Conservation (phyloP, 108 stramenopile genomes). For the Stephanodiscus triporus region DNA sequence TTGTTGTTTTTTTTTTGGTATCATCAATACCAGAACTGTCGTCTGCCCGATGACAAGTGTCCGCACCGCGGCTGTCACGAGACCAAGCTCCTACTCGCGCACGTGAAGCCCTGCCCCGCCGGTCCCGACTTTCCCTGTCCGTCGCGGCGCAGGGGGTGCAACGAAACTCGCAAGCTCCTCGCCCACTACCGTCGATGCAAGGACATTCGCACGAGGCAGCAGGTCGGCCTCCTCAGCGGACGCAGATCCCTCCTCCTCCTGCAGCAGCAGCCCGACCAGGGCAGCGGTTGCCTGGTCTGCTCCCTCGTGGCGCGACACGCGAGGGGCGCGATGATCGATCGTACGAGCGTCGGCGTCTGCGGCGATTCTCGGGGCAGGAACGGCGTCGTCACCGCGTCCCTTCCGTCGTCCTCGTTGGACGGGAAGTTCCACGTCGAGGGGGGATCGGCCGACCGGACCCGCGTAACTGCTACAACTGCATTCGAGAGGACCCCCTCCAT, state of each 20-base stretch:
- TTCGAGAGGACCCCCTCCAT: constrained; percentile 11
- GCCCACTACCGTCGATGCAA: constrained; percentile 80
- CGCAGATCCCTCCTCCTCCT: not conserved
- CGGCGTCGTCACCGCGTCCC: not conserved
- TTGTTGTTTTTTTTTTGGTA: constrained; percentile 6
- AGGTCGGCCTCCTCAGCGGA: constrained; percentile 15
- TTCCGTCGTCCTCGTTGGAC: not conserved
- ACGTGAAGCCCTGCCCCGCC: constrained; percentile 68
- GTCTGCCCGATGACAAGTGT: constrained; percentile 53
- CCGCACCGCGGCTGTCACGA: constrained; percentile 71
- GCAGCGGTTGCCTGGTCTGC: constrained; percentile 42
- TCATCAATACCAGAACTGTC: constrained; percentile 57
- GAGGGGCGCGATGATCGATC: constrained; percentile 27
- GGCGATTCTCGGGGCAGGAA: constrained; percentile 1
- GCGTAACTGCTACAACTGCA: too few relatives aligned
- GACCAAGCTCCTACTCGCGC: constrained; percentile 71
- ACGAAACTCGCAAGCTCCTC: constrained; percentile 79
- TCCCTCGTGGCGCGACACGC: constrained; percentile 49
- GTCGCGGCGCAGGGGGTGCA: constrained; percentile 66
- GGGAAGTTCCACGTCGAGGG: constrained; percentile 21
- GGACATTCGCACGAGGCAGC: constrained; percentile 61
- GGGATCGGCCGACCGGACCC: constrained; percentile 3
- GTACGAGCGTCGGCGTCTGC: constrained; percentile 8
- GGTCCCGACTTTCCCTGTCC: constrained; percentile 61
- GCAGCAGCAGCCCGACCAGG: constrained; percentile 18